Base-by-base conservation (phyloP, 768 basidiomycete species). In the Tricholoma terreum region DNA sequence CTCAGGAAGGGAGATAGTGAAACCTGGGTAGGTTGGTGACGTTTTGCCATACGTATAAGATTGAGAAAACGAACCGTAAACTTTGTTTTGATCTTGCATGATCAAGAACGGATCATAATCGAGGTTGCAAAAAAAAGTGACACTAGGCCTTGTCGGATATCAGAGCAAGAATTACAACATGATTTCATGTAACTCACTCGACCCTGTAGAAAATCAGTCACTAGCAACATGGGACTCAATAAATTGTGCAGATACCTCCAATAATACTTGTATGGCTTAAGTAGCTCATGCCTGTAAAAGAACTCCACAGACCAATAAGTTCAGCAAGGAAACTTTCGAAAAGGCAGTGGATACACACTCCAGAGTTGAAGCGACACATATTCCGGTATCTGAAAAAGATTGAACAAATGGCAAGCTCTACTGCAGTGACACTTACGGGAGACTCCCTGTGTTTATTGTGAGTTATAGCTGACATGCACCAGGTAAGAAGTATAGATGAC, bases 331-430 rank as follows among this genome's bases (percentile, higher is more conserved):
- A 50, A 31, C 30, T 15, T 21, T 15, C 19, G 9, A 35, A 54
- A 10, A 36, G 50, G 40, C 2, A 35, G 27, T 30, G 35, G 9
- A 10, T n/a, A 77, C 85, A 64, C 74, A 94, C 92, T 33, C 93
- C 94, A 52, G 92, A 94, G 73, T 97, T 94, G 75, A 85, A 98
- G 15, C 96, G 85, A 71, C 96, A 98, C 96, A 98, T 98, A 64
- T 97, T 95, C 55, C 96, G 89, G 65, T 98, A 96, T 33, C 79
- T 80, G 57, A 48, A 49, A 21, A 36, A 42, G 15, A 27, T 30
- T 61, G 21, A 58, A 33, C 8, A 46, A 15, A 7, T 10, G 24
- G 52, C n/a, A 17, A 49, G 3, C n/a, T 49, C 9, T 17, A 49
- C 30, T 4, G 17, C 6, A 10, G 30, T 31, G n/a, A 31, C 14